Evolutionary conservation across 148 eudicot genomes (phyloP).

Genomic region (Gaultheria prostrata): DNA sequence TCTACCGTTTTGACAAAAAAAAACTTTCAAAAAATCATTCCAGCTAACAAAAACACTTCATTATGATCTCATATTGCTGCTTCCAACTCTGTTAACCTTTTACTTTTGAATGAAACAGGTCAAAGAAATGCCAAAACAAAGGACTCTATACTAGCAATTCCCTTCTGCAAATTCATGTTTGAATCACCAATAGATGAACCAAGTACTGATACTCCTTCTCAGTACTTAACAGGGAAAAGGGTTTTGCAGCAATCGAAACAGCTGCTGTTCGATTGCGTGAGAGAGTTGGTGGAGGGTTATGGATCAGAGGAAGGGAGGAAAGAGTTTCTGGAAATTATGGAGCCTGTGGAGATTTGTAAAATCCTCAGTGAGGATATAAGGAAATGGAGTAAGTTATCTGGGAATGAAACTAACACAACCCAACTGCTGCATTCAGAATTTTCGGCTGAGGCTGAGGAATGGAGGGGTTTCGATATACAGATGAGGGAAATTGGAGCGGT

Average conservation of each 20-base stretch:
- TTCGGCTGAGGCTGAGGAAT: constrained; percentile 20
- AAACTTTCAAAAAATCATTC: not conserved
- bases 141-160: not conserved
- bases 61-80: not conserved
- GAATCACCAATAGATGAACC: not conserved
- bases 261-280: constrained; percentile 59
- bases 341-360: constrained; percentile 46
- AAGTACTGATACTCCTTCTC: constrained; percentile 22
- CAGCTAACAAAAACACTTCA: not conserved
- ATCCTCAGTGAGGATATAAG: constrained; percentile 38
- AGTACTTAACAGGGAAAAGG: constrained; percentile 34
- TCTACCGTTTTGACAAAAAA: too few species aligned
- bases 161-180: constrained; percentile 2
- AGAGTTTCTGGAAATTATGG: constrained; percentile 29
- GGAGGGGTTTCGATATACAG: constrained; percentile 26
- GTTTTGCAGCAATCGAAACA: constrained; percentile 44
- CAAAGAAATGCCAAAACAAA: constrained; percentile 5
- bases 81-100: not conserved
- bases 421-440: constrained; percentile 32
- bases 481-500: constrained; percentile 30
- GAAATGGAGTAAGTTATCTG: constrained; percentile 42
- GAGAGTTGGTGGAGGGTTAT: constrained; percentile 45
- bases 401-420: constrained; percentile 27
- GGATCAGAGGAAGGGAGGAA: constrained; percentile 15
- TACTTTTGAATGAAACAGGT: constrained; percentile 12